Base-by-base conservation (phyloP, 2,329 filamentous ascomycete genomes). In the Ceratocystis variospora region DNA sequence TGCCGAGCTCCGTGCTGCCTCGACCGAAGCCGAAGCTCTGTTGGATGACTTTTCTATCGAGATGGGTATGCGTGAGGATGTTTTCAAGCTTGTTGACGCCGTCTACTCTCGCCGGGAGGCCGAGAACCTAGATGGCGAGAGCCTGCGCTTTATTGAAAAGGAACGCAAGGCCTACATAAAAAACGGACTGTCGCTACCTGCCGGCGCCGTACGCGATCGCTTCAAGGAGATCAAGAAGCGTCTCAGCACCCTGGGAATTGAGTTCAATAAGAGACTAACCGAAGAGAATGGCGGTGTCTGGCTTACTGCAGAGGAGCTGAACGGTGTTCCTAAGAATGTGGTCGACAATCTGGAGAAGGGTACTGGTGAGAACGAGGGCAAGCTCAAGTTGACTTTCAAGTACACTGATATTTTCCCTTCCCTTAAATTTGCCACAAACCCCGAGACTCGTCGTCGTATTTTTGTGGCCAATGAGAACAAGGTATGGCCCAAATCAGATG, bases 211-310 rank as follows among this genome's bases (percentile, higher is more conserved):
- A 77, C 78, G 88, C 69, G 88, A 91, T 71, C 83, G 88, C 57
- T 93, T 93, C 81, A 93, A 91, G 79, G 87, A 87, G 75, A 91
- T 93, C 76, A 89, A 90, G 81, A 89, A 90, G 80, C 79, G 88
- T 12, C 78, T 94, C 66, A 88, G 85, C 70, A 82, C 87, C 73
- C 82, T 93, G 70, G 80, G 82, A 72, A 91, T 92, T 68, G 80
- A 85, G 66, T 90, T 90, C 75, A 84, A 88, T 73, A 91, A 90
- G 79, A 89, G 87, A 71, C 78, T 93, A 67, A 92, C 92, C 72
- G 89, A 93, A 75, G 89, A 94, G 77, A 86, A 86, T 71, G 87
- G 87, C n/a, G 87, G 86, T 1, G 77, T 92, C 64, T 94, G 89
- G 88, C 87, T 93, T 71, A 88, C 87, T 0, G 79, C 76, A 2